Evolutionary conservation across 176 grass and related monocot species (phyloP).

Genomic region (Chrysopogon serrulatus): DNA sequence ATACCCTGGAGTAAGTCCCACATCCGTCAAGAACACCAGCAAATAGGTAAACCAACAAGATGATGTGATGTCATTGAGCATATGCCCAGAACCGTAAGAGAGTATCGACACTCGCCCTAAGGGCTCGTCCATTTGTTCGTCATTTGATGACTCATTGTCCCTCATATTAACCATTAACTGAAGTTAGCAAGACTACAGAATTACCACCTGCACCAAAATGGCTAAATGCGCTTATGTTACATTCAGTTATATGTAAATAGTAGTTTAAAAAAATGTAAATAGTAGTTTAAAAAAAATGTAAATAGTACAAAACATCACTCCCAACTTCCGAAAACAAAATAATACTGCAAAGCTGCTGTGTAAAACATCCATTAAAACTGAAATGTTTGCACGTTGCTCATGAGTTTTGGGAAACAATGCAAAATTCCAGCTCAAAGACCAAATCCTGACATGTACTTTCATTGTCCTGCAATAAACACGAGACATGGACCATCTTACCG

Average conservation of each 20-base stretch:
- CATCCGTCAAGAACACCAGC: constrained; percentile 79
- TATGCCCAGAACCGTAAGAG: constrained; percentile 93
- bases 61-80: constrained; percentile 98
- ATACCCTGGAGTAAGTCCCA: constrained; percentile 84
- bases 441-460: background rate
- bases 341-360: background rate
- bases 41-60: constrained; percentile 98
- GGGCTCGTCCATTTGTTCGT: constrained; percentile 41
- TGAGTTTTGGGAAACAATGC: background rate
- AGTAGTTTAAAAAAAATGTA: too few relatives aligned
- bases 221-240: background rate
- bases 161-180: constrained; percentile 52
- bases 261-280: too few relatives aligned
- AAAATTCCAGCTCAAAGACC: background rate
- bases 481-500: background rate
- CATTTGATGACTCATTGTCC: constrained; percentile 24
- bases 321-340: background rate
- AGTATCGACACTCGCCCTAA: constrained; percentile 67
- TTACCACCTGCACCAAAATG: constrained; percentile 30
- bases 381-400: background rate
- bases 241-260: background rate
- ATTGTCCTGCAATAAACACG: background rate
- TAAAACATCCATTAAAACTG: background rate
- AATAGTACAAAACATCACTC: background rate
- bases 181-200: background rate